phyloP scores from a whole-genome alignment of 73 alveolate genomes.

The Urostyla sp. region DNA sequence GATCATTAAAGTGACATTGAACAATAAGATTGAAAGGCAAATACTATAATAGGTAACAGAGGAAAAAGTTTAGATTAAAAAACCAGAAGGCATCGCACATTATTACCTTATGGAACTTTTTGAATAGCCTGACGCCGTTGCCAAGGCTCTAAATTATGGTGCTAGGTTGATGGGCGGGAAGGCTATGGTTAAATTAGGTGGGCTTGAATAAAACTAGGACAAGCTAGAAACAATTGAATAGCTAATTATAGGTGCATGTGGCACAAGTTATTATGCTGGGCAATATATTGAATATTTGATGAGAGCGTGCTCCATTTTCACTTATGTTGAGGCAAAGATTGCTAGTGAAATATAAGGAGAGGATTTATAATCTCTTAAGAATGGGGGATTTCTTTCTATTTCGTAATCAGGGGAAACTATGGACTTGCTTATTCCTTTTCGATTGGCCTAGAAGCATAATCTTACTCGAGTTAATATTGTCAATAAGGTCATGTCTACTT shows the following conservation, averaged over 20 bases:
- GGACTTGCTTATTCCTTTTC: constrained; percentile 78
- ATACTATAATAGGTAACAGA: constrained; percentile 11
- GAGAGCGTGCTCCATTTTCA: constrained; percentile 60
- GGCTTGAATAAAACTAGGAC: constrained; percentile 69
- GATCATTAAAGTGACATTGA: constrained; percentile 62
- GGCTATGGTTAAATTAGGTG: constrained; percentile 80
- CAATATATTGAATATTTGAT: constrained; percentile 65
- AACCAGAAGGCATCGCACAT: constrained; percentile 69
- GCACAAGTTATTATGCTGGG: constrained; percentile 79
- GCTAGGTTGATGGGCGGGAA: constrained; percentile 75
- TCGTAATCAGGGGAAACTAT: constrained; percentile 92
- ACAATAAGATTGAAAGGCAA: constrained; percentile 53
- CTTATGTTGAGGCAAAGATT: constrained; percentile 75
- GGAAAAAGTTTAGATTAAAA: constrained; percentile 60
- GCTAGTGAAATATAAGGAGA: constrained; percentile 69
- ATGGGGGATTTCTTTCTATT: constrained; percentile 81
- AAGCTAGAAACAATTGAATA: constrained; percentile 32
- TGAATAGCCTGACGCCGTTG: constrained; percentile 83
- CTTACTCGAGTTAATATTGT: constrained; percentile 82
- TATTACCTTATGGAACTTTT: constrained; percentile 81
- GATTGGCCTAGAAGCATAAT: constrained; percentile 57
- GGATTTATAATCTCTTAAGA: constrained; percentile 59
- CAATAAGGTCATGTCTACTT: constrained; percentile 78
- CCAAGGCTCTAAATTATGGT: constrained; percentile 80
- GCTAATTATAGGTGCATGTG: constrained; percentile 80